Base-by-base conservation (phyloP, 371 early-diverging fungal genomes). In the Mucor piriformis region DNA sequence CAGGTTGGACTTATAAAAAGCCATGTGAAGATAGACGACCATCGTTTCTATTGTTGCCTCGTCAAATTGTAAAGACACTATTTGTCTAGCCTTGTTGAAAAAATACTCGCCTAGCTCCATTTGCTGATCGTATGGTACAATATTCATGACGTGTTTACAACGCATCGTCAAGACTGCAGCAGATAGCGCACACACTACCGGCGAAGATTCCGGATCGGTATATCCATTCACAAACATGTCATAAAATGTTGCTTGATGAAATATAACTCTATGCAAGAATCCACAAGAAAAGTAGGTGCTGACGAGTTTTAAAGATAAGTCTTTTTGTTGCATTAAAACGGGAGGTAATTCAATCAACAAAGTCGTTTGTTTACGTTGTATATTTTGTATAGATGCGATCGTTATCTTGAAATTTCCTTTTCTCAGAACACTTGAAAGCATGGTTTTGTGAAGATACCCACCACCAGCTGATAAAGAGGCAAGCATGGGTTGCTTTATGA, bases 211-310 rank as follows among this genome's bases (percentile, higher is more conserved):
- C 12, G 64, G 57, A 35, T 72, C 67, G n/a, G 20, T 27, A 12
- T 35, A 49, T 33, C 42, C 35, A 38, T 65, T 44, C 3, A 75
- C 63, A 67, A 71, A 74, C 15, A 69, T 23, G 29, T 68, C 56
- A 29, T 62, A 70, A 27, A 78, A 78, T 8, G 76, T 71, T 8
- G 40, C 24, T 46, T 69, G 66, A 32, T 78, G 79, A 46, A 70
- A 62, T 3, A 55, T 37, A 10, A 78, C 57, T 11, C 48, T 44
- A n/a, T 55, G 60, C 13, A 67, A 55, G 29, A 71, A 69, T 32
- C 69, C 62, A 48, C 79, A 78, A 2, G 66, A 59, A 46, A 78
- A 78, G 33, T 71, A 78, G 7, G 63, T 35, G 1, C 73, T 59
- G 2, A 78, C 37, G 8, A 77, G 32, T 38, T 59, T 51, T n/a